Evolutionary conservation across 768 basidiomycete genomes (phyloP).

Genomic region (Pleurotus giganteus): DNA sequence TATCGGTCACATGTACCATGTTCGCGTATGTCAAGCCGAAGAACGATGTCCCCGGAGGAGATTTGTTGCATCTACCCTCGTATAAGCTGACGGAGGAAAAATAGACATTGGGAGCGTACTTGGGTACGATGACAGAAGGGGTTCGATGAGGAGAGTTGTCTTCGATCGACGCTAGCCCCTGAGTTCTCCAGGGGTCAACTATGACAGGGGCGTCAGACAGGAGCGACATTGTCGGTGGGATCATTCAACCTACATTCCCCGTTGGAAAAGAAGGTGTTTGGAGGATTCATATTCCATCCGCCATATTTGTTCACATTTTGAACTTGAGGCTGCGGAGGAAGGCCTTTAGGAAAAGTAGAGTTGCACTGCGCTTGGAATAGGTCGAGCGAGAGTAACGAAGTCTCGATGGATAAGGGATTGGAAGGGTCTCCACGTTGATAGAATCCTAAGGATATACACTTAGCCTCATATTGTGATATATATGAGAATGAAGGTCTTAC

Average conservation of each 20-base stretch:
- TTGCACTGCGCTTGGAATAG: constrained; percentile 46
- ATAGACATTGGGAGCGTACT: constrained; percentile 21
- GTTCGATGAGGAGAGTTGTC: constrained; percentile 40
- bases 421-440: constrained; percentile 46
- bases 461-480: neutral
- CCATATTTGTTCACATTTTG: constrained; percentile 48
- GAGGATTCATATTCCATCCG: constrained; percentile 49
- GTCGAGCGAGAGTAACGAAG: constrained; percentile 42
- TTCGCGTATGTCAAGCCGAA: constrained; percentile 44
- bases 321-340: constrained; percentile 40
- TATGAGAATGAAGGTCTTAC: constrained; percentile 18
- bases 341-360: constrained; percentile 32
- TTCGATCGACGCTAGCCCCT: constrained; percentile 50
- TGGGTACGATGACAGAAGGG: constrained; percentile 35
- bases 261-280: constrained; percentile 47
- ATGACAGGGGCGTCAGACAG: neutral
- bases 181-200: constrained; percentile 54
- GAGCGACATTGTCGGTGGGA: neutral
- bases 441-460: constrained; percentile 27
- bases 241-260: constrained; percentile 39
- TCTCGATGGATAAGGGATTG: constrained; percentile 47
- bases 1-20: constrained; percentile 51
- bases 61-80: constrained; percentile 33
- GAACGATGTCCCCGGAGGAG: constrained; percentile 32
- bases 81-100: neutral